Conservation (phyloP, 129 eudicot genomes). For the Dittrichia graveolens region DNA sequence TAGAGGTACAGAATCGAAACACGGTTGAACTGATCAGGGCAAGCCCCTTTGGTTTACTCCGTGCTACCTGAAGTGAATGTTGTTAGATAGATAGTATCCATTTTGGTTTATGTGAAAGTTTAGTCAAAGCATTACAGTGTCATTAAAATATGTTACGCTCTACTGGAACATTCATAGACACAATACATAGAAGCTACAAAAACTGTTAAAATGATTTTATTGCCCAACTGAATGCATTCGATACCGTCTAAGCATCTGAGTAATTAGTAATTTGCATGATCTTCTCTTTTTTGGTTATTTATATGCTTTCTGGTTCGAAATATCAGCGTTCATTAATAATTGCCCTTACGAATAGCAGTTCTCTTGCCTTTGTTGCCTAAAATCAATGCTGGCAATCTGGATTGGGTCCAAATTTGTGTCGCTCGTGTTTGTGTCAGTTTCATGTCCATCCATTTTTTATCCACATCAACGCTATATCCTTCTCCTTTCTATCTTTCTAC, state of each 20-base stretch:
- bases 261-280: neutral
- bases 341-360: constrained; percentile 25
- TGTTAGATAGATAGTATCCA: neutral
- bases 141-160: no score
- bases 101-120: neutral
- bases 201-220: neutral
- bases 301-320: neutral
- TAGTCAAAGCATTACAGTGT: neutral
- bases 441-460: no score
- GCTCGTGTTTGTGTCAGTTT: no score
- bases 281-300: neutral
- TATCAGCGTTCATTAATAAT: constrained; percentile 8
- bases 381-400: no score
- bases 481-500: no score
- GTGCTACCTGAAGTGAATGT: constrained; percentile 17
- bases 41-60: no score
- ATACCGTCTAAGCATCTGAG: no score
- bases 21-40: no score
- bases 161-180: constrained; percentile 2
- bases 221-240: neutral
- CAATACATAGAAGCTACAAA: neutral
- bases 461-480: no score
- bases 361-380: constrained; percentile 52
- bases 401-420: no score
- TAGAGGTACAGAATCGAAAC: no score